Base-by-base conservation (phyloP, 805 yeast species). In the Brettanomyces naardenensis region DNA sequence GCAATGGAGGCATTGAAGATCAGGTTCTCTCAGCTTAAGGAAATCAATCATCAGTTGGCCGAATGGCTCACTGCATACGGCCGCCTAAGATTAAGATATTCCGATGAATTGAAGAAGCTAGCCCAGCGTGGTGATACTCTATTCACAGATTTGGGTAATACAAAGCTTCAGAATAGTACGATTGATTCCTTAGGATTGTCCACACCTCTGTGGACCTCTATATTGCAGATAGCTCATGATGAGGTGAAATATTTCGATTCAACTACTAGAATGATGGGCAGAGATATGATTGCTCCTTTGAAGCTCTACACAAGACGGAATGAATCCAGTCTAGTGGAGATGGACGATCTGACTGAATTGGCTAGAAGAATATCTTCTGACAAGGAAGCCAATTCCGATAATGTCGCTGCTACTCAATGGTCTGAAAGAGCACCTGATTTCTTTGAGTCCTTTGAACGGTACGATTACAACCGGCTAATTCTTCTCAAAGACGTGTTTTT, bases 361-460 rank as follows among this genome's bases (percentile, higher is more conserved):
- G 59, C 64, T 2, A 30, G 41, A 4, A 42, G 48, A 4, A 45
- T 59, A 23, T 23, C 47, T 19, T 32, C 40, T 3, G 33, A 39
- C 9, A 52, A 55, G 17, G 38, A 43, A 3, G 35, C 38, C 3
- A 51, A 47, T 19, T 34, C 33, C 5, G 71, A 62, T 45, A 58
- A 64, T 34, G 56, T 52, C 13, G 56, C 60, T 34, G 69, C 75
- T 23, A 65, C 65, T 26, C 71, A 74, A 48, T 87, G 95, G 95
- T 79, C 78, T 44, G 64, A 73, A 38, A 78, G 79, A 54, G 90
- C 92, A 2, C 90, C 95, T 3, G 75, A 71, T 39, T 75, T 82
- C 31, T 81, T 84, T 53, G 80, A 79, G 47, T 75, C 75, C 45
- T 80, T 87, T 54, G 92, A 86, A 53, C 68, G 67, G 44, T 77